These are phyloP conservation scores for Fusarium nurragi DNA, from an alignment of 2,329 filamentous ascomycete genomes.

Conservation along the genomic window DNA sequence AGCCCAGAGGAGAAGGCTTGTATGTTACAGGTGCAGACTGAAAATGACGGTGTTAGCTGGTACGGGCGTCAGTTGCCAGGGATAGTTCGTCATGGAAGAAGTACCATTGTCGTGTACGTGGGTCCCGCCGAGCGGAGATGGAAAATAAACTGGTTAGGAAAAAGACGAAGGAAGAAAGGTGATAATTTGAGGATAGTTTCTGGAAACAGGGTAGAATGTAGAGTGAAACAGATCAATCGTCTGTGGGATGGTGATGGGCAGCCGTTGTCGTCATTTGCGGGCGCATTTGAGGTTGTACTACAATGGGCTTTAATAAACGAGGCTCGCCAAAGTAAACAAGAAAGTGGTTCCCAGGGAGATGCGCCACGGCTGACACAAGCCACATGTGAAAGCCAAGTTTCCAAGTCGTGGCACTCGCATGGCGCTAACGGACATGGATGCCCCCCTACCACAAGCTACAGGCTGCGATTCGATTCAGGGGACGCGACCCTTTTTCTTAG, in stretches of 20 bases:
- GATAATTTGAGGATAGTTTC: slow-evolving; percentile 7
- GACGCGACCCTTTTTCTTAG: slow-evolving; percentile 29
- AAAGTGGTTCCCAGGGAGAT: slow-evolving; percentile 41
- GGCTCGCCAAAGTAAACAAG: slow-evolving; percentile 42
- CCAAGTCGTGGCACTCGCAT: slow-evolving; percentile 37
- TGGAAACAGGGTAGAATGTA: background rate
- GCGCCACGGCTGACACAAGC: slow-evolving; percentile 13
- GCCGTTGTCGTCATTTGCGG: slow-evolving; percentile 32
- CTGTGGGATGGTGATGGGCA: slow-evolving; percentile 18
- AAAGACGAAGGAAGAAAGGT: slow-evolving; percentile 6
- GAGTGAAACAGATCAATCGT: slow-evolving; percentile 3
- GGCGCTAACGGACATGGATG: slow-evolving; percentile 35
- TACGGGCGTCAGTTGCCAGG: slow-evolving; percentile 37
- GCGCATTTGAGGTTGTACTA: slow-evolving; percentile 24
- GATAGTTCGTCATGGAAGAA: slow-evolving; percentile 39
- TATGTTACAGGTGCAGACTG: slow-evolving; percentile 67
- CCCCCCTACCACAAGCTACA: slow-evolving; percentile 22
- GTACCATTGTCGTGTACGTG: slow-evolving; percentile 49
- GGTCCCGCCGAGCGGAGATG: slow-evolving; percentile 40
- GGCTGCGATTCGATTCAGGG: slow-evolving; percentile 31
- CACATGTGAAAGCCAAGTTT: slow-evolving; percentile 29
- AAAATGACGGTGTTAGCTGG: slow-evolving; percentile 44
- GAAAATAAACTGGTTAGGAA: slow-evolving; percentile 34
- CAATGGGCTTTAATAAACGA: slow-evolving; percentile 22
- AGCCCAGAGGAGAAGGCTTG: slow-evolving; percentile 77